These are phyloP conservation scores for Populus tremula DNA, from an alignment of 345 rosid species.

Conservation along the genomic window DNA sequence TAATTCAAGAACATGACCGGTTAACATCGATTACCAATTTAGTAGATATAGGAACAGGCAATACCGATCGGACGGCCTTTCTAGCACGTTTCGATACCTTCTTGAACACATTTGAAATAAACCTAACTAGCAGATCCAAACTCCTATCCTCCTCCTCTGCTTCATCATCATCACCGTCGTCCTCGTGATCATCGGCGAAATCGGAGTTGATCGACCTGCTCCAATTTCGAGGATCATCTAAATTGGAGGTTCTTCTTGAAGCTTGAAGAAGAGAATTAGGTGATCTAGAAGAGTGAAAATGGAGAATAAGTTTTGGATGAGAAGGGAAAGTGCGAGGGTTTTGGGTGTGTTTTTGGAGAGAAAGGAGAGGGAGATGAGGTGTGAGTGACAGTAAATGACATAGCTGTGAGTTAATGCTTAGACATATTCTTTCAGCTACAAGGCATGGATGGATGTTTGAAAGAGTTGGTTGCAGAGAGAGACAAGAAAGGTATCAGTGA, in stretches of 20 bases:
- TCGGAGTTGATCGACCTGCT: constrained; percentile 58
- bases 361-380: constrained; percentile 13
- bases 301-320: not conserved
- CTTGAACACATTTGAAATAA: constrained; percentile 63
- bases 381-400: constrained; percentile 27
- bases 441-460: no score
- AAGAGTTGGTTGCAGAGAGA: no score
- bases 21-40: constrained; percentile 43
- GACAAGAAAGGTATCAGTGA: no score
- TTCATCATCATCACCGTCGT: constrained; percentile 52
- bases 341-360: not conserved
- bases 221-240: constrained; percentile 62
- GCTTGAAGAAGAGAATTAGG: constrained; percentile 12
- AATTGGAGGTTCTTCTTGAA: constrained; percentile 25
- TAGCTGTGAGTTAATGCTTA: constrained; percentile 6
- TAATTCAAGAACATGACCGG: not conserved
- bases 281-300: not conserved
- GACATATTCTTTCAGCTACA: not conserved
- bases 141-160: constrained; percentile 81
- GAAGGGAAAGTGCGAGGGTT: not conserved
- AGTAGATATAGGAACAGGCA: constrained; percentile 62
- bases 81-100: constrained; percentile 71
- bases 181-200: constrained; percentile 19
- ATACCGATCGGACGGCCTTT: constrained; percentile 80
- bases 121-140: constrained; percentile 69